A percentile compares a stretch with the other conserved stretches of the same genome.
Conservation (phyloP, 2,329 filamentous ascomycete species). For the Aspergillus sp. region DNA sequence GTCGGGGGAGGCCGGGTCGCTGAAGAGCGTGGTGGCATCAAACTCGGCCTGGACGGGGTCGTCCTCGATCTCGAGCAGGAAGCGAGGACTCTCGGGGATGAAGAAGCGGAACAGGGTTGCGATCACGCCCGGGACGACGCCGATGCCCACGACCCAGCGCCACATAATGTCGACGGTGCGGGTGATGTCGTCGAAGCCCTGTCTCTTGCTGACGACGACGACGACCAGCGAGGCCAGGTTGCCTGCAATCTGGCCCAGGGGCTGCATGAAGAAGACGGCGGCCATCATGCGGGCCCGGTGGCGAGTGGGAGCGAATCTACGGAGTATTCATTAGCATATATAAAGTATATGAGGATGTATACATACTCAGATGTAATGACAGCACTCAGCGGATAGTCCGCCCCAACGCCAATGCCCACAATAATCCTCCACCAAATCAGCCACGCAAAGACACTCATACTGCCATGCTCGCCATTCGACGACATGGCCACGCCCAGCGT, state of each 20-base stretch:
- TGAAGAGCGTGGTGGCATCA: constrained; percentile 61
- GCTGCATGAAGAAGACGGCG: constrained; percentile 68
- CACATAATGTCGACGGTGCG: constrained; percentile 60
- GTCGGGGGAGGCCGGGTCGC: constrained; percentile 25
- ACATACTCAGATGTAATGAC: constrained; percentile 67
- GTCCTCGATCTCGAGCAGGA: constrained; percentile 64
- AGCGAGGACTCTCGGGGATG: constrained; percentile 65
- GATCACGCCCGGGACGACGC: constrained; percentile 62
- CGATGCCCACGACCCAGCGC: constrained; percentile 66
- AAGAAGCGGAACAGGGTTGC: constrained; percentile 67
- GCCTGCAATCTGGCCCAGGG: constrained; percentile 65
- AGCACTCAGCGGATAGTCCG: constrained; percentile 66
- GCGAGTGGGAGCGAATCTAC: constrained; percentile 51
- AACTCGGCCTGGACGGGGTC: constrained; percentile 59
- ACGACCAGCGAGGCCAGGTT: constrained; percentile 59
- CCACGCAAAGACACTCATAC: constrained; percentile 48
- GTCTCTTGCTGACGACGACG: constrained; percentile 30
- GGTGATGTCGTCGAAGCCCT: constrained; percentile 26
- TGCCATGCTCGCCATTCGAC: constrained; percentile 42
- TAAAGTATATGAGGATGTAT: too few relatives aligned
- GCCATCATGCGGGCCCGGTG: constrained; percentile 69
- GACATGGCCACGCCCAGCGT: constrained; percentile 50
- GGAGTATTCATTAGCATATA: too few relatives aligned
- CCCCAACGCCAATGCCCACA: constrained; percentile 60
- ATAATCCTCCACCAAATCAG: constrained; percentile 50